Evolutionary conservation across 2,329 filamentous ascomycete species (phyloP), one percentile per base, ranked within the genome.

Genomic region (Chrysoporthe deuterocubensis): DNA sequence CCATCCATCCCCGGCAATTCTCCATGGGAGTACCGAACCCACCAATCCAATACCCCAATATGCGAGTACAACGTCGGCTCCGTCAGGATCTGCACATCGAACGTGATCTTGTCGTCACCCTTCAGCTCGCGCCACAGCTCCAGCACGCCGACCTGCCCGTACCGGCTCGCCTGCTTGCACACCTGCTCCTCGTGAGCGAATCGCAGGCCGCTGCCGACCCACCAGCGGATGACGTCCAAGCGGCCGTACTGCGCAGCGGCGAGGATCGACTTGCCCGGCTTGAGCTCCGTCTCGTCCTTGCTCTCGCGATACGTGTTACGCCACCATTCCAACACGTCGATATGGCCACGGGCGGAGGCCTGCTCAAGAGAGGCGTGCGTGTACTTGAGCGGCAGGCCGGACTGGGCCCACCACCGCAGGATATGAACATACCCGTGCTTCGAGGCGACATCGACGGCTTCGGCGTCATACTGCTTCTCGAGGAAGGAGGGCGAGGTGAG

Each of bases 271-370:
- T 96, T 94, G 54, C 94, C 94, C 0, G 94, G 92, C 72, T 94
- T 93, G 16, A 96, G 84, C 6, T 84, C 81, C 62, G 89, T 81
- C 46, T 68, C 66, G 1, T 79, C 79, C 56, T 90, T 84, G 74
- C 90, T 85, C 64, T 86, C 84, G 16, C 83, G 80, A 14, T 86
- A 87, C 0, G 90, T 89, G 69, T 90, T 86, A 73, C 92, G 92
- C 95, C 95, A 98, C 95, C 95, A 98, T 73, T 96, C 91, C 1
- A 98, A 85, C 0, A 97, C 93, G 7, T 89, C 82, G n/a, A 97
- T 84, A 71, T 96, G 92, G 8, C 94, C 94, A 74, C 93, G 91
- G 3, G 90, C 90, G 68, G 91, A 95, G 42, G 95, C 94, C 74
- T 94, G 91, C 78, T 97, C 95, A 21, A 98, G 86, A 0, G 95